Percentiles rank a stretch among this genome's conserved stretches.
Evolutionary conservation across 495 filamentous ascomycete genomes (phyloP).

Genomic region (Podospora sp.): DNA sequence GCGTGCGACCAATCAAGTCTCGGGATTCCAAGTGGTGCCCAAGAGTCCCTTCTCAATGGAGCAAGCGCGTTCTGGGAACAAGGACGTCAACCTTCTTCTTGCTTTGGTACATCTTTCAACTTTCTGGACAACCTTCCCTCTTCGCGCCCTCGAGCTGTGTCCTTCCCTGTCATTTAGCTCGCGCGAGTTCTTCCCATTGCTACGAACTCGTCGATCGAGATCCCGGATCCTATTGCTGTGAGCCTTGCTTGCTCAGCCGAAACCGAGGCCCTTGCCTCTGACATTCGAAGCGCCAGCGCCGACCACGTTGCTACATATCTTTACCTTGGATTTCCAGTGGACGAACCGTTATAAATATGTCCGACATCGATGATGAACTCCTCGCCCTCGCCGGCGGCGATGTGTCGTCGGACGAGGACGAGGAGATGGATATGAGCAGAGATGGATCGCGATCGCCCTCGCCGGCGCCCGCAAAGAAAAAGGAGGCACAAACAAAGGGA

Average conservation of each 20-base stretch:
- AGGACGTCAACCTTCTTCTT: neutral
- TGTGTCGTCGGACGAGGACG: slow-evolving; percentile 55
- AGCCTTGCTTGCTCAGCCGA: neutral
- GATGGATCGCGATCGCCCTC: slow-evolving; percentile 36
- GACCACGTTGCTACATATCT: neutral
- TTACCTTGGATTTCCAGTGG: neutral
- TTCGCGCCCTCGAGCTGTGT: neutral
- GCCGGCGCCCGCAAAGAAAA: slow-evolving; percentile 35
- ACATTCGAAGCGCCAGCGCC: slow-evolving; percentile 3
- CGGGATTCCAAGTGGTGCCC: neutral
- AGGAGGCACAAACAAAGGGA: slow-evolving; percentile 35
- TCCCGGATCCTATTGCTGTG: neutral
- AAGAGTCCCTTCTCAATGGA: slow-evolving; percentile 2
- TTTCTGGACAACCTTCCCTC: neutral
- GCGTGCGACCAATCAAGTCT: neutral
- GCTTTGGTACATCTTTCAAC: slow-evolving; percentile 1
- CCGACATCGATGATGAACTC: slow-evolving; percentile 84
- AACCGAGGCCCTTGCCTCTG: neutral
- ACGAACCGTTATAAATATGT: slow-evolving; percentile 44
- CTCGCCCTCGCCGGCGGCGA: slow-evolving; percentile 79
- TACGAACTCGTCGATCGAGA: neutral
- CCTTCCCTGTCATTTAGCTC: too few species aligned
- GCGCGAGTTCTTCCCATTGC: neutral
- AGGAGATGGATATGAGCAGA: slow-evolving; percentile 42
- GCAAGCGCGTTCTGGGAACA: neutral